Conservation (phyloP, 129 eudicot genomes). For the Silybum marianum region DNA sequence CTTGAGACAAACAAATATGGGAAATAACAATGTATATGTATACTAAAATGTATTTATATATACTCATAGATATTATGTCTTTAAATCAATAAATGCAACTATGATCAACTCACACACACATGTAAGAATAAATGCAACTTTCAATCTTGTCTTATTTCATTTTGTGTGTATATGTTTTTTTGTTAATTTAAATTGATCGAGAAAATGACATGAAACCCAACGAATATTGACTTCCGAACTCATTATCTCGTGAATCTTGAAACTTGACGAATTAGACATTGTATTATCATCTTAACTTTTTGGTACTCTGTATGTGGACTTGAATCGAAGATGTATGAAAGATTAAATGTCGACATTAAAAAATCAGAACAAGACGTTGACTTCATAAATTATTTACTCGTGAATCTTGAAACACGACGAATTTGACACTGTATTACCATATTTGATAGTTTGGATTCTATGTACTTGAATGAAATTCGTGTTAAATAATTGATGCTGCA, state of each 20-base stretch:
- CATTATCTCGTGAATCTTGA: conserved; percentile 14
- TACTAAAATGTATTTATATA: not conserved
- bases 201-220: conserved; percentile 20
- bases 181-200: conserved; percentile 5
- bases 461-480: not conserved
- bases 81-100: not conserved
- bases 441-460: not conserved
- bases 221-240: conserved; percentile 17
- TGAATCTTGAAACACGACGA: not conserved
- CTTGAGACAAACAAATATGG: not conserved
- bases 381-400: not conserved
- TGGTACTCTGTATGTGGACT: conserved; percentile 9
- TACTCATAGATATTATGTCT: not conserved
- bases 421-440: not conserved
- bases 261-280: not conserved
- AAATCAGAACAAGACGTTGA: not conserved
- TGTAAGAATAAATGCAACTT: conserved; percentile 12
- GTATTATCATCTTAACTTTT: not conserved
- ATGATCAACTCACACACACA: conserved; percentile 16
- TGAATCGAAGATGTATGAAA: not conserved
- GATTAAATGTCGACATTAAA: conserved; percentile 8
- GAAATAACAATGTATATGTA: not conserved
- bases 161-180: not conserved
- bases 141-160: conserved; percentile 24
- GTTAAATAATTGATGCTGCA: not conserved